phyloP scores from a whole-genome alignment of 1,284 basidiomycete genomes.

The Papiliotrema laurentii region DNA sequence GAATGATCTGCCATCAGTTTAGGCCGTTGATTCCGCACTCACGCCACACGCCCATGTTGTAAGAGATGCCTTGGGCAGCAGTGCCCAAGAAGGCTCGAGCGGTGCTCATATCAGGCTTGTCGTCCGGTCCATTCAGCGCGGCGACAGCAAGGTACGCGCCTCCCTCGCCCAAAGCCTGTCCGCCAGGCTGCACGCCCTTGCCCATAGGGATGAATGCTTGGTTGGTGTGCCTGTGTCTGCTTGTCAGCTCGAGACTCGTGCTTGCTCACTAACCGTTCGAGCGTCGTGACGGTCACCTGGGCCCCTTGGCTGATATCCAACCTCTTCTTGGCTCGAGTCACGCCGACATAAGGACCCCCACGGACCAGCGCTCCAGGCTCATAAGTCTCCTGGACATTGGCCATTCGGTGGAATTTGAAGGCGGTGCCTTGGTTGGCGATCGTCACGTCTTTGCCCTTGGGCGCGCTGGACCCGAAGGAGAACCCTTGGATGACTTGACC shows the following conservation, averaged over 20 bases:
- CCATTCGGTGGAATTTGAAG: slow-evolving; percentile 81
- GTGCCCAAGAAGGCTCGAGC: slow-evolving; percentile 75
- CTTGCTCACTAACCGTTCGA: slow-evolving; percentile 29
- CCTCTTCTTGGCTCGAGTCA: slow-evolving; percentile 60
- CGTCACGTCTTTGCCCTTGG: slow-evolving; percentile 61
- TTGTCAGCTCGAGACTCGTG: neutral
- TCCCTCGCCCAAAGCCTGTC: slow-evolving; percentile 53
- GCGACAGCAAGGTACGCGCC: slow-evolving; percentile 74
- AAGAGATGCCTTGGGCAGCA: slow-evolving; percentile 75
- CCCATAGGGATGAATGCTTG: slow-evolving; percentile 80
- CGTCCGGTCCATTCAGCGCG: slow-evolving; percentile 65
- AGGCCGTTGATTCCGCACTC: slow-evolving; percentile 44
- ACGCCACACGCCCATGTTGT: slow-evolving; percentile 82
- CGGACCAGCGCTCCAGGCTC: slow-evolving; percentile 49
- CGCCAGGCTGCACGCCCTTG: slow-evolving; percentile 44
- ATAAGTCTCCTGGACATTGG: slow-evolving; percentile 63
- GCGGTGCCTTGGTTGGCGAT: slow-evolving; percentile 81
- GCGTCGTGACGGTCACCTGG: slow-evolving; percentile 48
- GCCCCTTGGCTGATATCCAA: slow-evolving; percentile 50
- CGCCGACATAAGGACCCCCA: slow-evolving; percentile 59
- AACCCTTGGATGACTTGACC: slow-evolving; percentile 79
- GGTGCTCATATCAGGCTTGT: slow-evolving; percentile 67
- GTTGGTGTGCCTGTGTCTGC: slow-evolving; percentile 56
- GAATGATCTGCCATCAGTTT: slow-evolving; percentile 63
- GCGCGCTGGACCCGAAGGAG: slow-evolving; percentile 43